Percentiles rank a stretch among this genome's conserved stretches.
Conservation (phyloP, 169 alveolate species). For the Toxoplasma gondii region DNA sequence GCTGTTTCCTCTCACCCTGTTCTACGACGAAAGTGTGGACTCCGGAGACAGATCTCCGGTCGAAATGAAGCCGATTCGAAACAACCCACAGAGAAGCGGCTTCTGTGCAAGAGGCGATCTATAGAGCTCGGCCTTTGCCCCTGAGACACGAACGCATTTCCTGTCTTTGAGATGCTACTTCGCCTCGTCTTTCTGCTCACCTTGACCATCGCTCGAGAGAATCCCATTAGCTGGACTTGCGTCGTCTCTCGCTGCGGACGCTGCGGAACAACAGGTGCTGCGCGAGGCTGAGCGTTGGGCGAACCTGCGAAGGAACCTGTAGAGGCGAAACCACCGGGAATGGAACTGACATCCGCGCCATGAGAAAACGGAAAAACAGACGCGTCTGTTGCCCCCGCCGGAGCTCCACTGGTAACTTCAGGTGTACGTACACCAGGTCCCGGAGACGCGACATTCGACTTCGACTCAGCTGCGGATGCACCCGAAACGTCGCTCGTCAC, state of each 20-base stretch:
- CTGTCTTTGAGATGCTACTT: no score
- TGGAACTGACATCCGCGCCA: not conserved
- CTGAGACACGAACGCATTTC: no score
- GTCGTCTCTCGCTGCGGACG: slow-evolving; percentile 36
- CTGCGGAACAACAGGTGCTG: not conserved
- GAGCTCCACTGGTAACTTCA: not conserved
- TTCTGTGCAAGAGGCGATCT: no score
- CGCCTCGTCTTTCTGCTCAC: slow-evolving; percentile 21
- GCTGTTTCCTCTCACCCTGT: no score
- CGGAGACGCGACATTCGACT: not conserved
- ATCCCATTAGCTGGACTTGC: slow-evolving; percentile 58
- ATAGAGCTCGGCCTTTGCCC: no score
- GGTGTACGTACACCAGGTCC: slow-evolving; percentile 12
- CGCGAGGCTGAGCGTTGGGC: no score
- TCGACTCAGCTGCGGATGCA: not conserved
- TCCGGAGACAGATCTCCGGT: no score
- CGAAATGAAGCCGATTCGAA: no score
- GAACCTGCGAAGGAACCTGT: not conserved
- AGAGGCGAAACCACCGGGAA: not conserved
- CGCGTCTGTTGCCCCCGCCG: not conserved
- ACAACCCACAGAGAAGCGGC: no score
- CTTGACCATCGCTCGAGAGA: slow-evolving; percentile 70
- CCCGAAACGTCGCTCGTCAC: no score
- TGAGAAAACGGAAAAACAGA: not conserved
- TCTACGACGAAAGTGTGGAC: no score